Evolutionary conservation across 371 early-diverging fungal genomes (phyloP).

Genomic region (Mortierella sp.): DNA sequence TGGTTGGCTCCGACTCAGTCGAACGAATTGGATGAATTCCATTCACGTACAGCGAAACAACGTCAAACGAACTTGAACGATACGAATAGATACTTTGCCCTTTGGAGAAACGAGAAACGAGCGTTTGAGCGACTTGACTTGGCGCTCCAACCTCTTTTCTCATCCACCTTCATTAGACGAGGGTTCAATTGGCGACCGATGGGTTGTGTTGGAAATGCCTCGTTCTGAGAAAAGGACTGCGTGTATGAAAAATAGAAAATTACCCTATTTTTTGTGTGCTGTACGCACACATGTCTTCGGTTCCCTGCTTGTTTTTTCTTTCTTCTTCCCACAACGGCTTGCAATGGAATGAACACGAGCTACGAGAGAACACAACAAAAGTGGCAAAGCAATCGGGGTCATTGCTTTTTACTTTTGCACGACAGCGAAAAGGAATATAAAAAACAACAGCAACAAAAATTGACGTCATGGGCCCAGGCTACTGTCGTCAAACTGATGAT

Average conservation of each 20-base stretch:
- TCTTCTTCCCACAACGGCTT: background rate
- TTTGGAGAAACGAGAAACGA: background rate
- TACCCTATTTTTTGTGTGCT: background rate
- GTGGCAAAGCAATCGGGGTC: constrained; percentile 1
- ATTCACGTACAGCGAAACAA: background rate
- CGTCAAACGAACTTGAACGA: too few species aligned
- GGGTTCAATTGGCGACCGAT: too few species aligned
- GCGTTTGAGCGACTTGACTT: background rate
- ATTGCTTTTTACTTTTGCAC: background rate
- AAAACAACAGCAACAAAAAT: too few species aligned
- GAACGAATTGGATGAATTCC: background rate
- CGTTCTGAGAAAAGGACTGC: too few species aligned
- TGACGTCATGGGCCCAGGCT: background rate
- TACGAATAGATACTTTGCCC: too few species aligned
- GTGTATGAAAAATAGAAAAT: background rate
- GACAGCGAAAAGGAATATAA: background rate
- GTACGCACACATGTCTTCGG: background rate
- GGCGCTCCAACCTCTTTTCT: too few species aligned
- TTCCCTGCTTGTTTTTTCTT: background rate
- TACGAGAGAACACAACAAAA: background rate
- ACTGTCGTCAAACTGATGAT: background rate
- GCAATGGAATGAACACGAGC: background rate
- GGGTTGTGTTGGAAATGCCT: too few species aligned
- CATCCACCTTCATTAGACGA: too few species aligned
- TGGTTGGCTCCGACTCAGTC: too few species aligned